Evolutionary conservation across 2,329 filamentous ascomycete species (phyloP).

Genomic region (Fusarium gaditjirri): DNA sequence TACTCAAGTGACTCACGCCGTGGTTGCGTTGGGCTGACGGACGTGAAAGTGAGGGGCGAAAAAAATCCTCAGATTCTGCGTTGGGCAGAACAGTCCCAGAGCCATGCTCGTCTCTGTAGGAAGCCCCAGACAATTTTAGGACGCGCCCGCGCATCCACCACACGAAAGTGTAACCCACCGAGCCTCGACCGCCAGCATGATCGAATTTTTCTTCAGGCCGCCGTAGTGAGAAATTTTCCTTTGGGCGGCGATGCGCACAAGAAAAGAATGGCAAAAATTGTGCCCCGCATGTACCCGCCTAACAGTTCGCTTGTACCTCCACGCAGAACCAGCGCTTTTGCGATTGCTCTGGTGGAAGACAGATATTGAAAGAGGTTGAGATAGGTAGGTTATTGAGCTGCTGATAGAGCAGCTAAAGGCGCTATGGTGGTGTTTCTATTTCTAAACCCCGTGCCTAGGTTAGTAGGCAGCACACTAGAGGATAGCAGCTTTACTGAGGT

Average conservation of each 20-base stretch:
- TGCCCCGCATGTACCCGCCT: conserved; percentile 45
- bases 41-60: conserved; percentile 36
- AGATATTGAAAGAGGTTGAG: conserved; percentile 9
- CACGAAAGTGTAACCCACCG: conserved; percentile 29
- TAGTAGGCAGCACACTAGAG: not conserved
- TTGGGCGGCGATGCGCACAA: conserved; percentile 31
- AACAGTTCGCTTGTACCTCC: conserved; percentile 46
- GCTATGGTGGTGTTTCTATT: not conserved
- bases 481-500: not conserved
- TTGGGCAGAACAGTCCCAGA: conserved; percentile 43
- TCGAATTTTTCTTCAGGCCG: conserved; percentile 41
- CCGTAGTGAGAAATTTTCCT: conserved; percentile 44
- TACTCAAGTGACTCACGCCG: conserved; percentile 44
- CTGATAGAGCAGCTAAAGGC: not conserved
- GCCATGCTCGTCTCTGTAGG: conserved; percentile 3
- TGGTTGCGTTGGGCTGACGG: conserved; percentile 43
- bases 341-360: conserved; percentile 1
- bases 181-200: conserved; percentile 38
- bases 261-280: conserved; percentile 21
- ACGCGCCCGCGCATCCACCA: conserved; percentile 32
- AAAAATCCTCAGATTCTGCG: conserved; percentile 23
- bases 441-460: not conserved
- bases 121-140: conserved; percentile 32
- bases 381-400: conserved; percentile 1
- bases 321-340: not conserved